Evolutionary conservation across 108 stramenopile species (phyloP).

Genomic region (Phaeodactylum tricornutum): DNA sequence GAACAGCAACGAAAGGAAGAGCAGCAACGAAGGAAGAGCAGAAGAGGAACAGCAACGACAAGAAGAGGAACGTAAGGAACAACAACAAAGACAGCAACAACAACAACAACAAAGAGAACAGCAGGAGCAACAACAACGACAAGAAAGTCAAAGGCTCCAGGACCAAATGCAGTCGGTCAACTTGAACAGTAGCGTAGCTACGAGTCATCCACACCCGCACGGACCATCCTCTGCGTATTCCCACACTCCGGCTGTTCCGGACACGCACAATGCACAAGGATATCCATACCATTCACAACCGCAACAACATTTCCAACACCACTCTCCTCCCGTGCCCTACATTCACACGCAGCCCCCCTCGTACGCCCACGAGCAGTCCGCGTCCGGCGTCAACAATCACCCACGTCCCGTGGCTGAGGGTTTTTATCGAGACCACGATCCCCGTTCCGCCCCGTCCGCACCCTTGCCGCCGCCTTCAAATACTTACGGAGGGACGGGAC

Average conservation of each 20-base stretch:
- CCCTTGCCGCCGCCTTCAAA: constrained; percentile 5
- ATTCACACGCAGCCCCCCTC: background rate
- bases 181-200: constrained; percentile 13
- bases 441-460: constrained; percentile 4
- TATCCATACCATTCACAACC: constrained; percentile 1
- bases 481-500: too few species aligned
- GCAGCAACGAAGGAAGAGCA: constrained; percentile 1
- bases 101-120: constrained; percentile 11
- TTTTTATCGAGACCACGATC: constrained; percentile 15
- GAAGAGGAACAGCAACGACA: constrained; percentile 3
- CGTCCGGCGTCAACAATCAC: too few species aligned
- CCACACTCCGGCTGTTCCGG: constrained; percentile 7
- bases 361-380: too few species aligned
- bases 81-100: constrained; percentile 8
- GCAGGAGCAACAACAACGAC: constrained; percentile 18
- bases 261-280: constrained; percentile 4
- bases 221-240: constrained; percentile 15
- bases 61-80: constrained; percentile 13
- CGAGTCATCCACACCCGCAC: constrained; percentile 14
- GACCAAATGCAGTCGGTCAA: constrained; percentile 22
- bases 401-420: too few species aligned
- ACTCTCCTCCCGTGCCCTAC: background rate
- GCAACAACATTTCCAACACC: background rate
- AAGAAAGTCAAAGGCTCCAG: constrained; percentile 19
- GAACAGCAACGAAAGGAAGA: constrained; percentile 22